A percentile compares a stretch with the other conserved stretches of the same genome.
phyloP scores from a whole-genome alignment of 2,329 filamentous ascomycete species.

The Pezicula carpinea region DNA sequence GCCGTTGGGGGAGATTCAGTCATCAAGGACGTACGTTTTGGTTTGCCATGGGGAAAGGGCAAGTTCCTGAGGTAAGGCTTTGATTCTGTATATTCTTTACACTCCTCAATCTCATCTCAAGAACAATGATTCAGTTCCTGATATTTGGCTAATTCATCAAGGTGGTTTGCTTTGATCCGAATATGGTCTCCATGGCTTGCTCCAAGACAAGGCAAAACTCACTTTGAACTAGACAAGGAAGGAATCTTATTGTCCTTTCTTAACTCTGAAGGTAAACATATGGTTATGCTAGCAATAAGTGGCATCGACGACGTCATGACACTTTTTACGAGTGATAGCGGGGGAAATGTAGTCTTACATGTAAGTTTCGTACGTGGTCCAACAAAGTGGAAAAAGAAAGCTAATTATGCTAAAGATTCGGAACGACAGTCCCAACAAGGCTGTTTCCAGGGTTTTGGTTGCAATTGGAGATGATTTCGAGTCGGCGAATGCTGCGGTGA shows the following conservation, averaged over 20 bases:
- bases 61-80: slow-evolving; percentile 26
- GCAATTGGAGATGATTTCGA: slow-evolving; percentile 71
- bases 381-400: slow-evolving; percentile 5
- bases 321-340: slow-evolving; percentile 58
- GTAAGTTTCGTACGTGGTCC: slow-evolving; percentile 38
- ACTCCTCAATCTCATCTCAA: too few species aligned
- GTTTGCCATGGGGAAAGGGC: slow-evolving; percentile 27
- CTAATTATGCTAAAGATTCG: slow-evolving; percentile 37
- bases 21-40: slow-evolving; percentile 35
- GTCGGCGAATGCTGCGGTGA: slow-evolving; percentile 69
- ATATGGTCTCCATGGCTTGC: slow-evolving; percentile 82
- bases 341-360: slow-evolving; percentile 64
- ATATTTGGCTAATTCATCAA: slow-evolving; percentile 21
- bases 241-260: slow-evolving; percentile 76
- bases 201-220: slow-evolving; percentile 72
- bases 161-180: slow-evolving; percentile 80
- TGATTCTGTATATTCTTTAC: not conserved
- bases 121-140: not conserved
- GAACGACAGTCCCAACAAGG: slow-evolving; percentile 59
- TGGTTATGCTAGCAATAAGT: slow-evolving; percentile 76
- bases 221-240: slow-evolving; percentile 69
- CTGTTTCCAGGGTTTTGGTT: slow-evolving; percentile 60
- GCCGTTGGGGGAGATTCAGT: slow-evolving; percentile 55
- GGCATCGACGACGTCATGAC: slow-evolving; percentile 67
- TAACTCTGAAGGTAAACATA: slow-evolving; percentile 62